Percentiles rank a stretch among this genome's conserved stretches.
phyloP scores from a whole-genome alignment of 1,284 basidiomycete genomes.

The Hymenochaete sp. region DNA sequence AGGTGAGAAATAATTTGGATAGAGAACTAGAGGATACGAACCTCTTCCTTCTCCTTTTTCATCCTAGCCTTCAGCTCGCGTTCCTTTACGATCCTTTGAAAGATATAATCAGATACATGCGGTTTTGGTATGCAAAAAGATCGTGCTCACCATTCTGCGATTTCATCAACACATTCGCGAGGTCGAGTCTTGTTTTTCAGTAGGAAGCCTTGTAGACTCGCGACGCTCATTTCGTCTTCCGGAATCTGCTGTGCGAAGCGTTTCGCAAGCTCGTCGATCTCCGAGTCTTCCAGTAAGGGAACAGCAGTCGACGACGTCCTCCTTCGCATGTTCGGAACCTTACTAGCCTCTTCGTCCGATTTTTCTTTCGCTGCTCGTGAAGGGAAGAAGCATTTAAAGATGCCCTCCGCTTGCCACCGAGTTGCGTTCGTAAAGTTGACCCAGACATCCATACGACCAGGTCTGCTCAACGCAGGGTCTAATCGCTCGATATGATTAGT shows the following conservation, averaged over 20 bases:
- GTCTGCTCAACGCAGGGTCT: slow-evolving; percentile 71
- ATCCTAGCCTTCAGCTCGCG: slow-evolving; percentile 73
- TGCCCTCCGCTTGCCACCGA: slow-evolving; percentile 80
- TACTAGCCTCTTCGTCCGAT: slow-evolving; percentile 40
- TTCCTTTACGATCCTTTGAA: slow-evolving; percentile 55
- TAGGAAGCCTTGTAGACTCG: slow-evolving; percentile 74
- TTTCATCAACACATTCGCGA: slow-evolving; percentile 71
- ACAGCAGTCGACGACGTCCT: slow-evolving; percentile 49
- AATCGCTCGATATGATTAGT: slow-evolving; percentile 82
- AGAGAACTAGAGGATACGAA: slow-evolving; percentile 25
- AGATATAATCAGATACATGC: not conserved
- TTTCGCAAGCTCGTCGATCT: slow-evolving; percentile 67
- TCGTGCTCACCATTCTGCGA: slow-evolving; percentile 45
- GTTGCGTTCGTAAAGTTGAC: slow-evolving; percentile 81
- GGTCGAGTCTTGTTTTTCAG: slow-evolving; percentile 80
- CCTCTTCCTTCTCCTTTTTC: slow-evolving; percentile 81
- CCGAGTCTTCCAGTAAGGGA: slow-evolving; percentile 61
- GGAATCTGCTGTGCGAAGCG: slow-evolving; percentile 69
- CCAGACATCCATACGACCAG: slow-evolving; percentile 84
- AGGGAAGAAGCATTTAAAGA: slow-evolving; percentile 89
- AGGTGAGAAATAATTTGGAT: not conserved
- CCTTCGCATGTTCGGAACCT: slow-evolving; percentile 59
- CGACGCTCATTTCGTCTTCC: slow-evolving; percentile 77
- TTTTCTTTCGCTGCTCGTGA: slow-evolving; percentile 34
- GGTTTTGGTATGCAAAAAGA: slow-evolving; percentile 10